Percentiles rank a stretch among this genome's conserved stretches.
Conservation (phyloP, 345 rosid species). For the Eucalyptus decipiens region DNA sequence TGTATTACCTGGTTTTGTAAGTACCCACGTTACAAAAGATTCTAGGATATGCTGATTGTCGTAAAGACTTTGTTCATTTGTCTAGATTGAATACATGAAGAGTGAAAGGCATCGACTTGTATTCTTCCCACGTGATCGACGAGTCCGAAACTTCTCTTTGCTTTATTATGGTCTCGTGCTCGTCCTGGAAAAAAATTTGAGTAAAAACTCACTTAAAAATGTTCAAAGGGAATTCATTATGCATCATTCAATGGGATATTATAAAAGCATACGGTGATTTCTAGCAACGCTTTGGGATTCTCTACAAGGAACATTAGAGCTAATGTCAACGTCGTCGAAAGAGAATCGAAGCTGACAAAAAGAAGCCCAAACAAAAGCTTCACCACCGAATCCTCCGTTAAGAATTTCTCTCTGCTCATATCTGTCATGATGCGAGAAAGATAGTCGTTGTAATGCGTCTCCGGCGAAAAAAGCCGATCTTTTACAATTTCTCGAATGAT, state of each 20-base stretch:
- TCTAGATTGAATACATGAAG: background rate
- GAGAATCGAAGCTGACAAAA: slow-evolving; percentile 1
- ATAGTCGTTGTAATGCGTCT: background rate
- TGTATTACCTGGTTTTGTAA: background rate
- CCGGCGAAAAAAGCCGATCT: background rate
- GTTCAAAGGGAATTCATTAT: background rate
- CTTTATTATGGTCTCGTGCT: background rate
- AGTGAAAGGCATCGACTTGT: background rate
- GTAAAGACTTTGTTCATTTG: background rate
- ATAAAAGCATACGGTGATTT: background rate
- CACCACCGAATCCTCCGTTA: slow-evolving; percentile 4
- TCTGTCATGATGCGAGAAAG: slow-evolving; percentile 4
- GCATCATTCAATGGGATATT: background rate
- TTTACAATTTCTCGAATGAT: background rate
- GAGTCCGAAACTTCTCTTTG: background rate
- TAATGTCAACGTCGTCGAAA: background rate
- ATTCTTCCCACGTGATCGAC: background rate
- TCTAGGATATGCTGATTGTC: background rate
- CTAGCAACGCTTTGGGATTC: slow-evolving; percentile 11
- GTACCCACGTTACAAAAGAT: background rate
- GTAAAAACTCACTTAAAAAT: background rate
- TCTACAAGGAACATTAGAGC: slow-evolving; percentile 11
- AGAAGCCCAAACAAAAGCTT: background rate
- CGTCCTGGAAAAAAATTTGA: background rate
- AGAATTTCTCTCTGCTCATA: slow-evolving; percentile 6